Percentiles rank a stretch among this genome's conserved stretches.
These are phyloP conservation scores for Physcia stellaris DNA, from an alignment of 495 filamentous ascomycete species.

Conservation along the genomic window DNA sequence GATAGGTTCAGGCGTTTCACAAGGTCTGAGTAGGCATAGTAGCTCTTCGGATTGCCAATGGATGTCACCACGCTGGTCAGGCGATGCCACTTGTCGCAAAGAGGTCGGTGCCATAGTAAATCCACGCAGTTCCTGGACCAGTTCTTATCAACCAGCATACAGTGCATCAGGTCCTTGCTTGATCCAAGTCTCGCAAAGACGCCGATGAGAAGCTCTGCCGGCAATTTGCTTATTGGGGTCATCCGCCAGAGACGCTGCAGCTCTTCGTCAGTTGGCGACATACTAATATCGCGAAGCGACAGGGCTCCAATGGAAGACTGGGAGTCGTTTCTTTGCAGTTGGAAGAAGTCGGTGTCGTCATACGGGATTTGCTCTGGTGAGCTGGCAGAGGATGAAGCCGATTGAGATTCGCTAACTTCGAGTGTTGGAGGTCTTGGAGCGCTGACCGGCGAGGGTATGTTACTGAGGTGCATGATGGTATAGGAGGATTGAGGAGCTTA, in stretches of 20 bases:
- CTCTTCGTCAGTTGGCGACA: conserved; percentile 43
- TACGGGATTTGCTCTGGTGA: conserved; percentile 66
- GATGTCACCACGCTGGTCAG: conserved; percentile 65
- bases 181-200: conserved; percentile 76
- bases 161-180: conserved; percentile 62
- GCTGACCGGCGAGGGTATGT: no score
- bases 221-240: conserved; percentile 70
- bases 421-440: conserved; percentile 6
- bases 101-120: conserved; percentile 85
- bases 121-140: conserved; percentile 92
- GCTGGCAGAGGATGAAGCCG: conserved; percentile 60
- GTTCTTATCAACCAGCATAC: conserved; percentile 82
- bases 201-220: conserved; percentile 85
- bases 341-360: conserved; percentile 90
- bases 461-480: neutral
- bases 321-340: conserved; percentile 71
- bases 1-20: conserved; percentile 86
- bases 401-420: conserved; percentile 11
- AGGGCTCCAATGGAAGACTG: conserved; percentile 75
- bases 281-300: conserved; percentile 57
- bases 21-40: conserved; percentile 74
- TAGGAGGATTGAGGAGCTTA: conserved; percentile 1
- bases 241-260: no score
- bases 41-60: conserved; percentile 51
- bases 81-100: conserved; percentile 73